Percentiles rank a stretch among this genome's conserved stretches.
Conservation (phyloP, 108 stramenopile genomes). For the Mediolabrus comicus region DNA sequence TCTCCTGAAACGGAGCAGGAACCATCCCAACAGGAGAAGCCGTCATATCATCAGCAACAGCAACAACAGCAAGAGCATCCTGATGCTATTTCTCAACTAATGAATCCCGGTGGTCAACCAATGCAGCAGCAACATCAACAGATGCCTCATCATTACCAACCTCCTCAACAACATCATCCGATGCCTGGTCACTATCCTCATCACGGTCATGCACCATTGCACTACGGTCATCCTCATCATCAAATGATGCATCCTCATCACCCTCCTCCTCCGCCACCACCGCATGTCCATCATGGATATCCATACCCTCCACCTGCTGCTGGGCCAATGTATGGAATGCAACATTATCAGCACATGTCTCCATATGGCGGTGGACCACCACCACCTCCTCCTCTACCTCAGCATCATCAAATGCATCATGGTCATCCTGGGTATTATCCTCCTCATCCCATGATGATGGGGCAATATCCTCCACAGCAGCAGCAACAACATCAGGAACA, state of each 20-base stretch:
- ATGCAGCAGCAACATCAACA: conserved; percentile 15
- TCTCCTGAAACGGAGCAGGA: background rate
- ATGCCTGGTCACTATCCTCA: conserved; percentile 5
- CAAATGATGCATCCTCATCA: background rate
- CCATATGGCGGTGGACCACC: background rate
- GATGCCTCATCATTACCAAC: conserved; percentile 9
- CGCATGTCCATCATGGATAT: background rate
- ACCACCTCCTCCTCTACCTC: background rate
- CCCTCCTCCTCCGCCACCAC: conserved; percentile 5
- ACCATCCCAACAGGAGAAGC: background rate
- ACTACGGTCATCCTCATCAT: conserved; percentile 1
- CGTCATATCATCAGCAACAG: background rate
- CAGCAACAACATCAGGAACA: background rate
- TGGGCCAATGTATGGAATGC: background rate
- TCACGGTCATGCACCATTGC: conserved; percentile 15
- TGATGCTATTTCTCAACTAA: conserved; percentile 41
- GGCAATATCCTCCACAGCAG: background rate
- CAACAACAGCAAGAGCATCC: conserved; percentile 22
- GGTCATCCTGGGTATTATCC: conserved; percentile 1
- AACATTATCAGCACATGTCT: background rate
- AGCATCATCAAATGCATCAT: conserved; percentile 1
- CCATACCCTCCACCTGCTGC: background rate
- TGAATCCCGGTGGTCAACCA: conserved; percentile 42
- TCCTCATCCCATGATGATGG: conserved; percentile 7
- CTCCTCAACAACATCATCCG: conserved; percentile 1